Evolutionary conservation across 768 basidiomycete genomes (phyloP).

Genomic region (Rhodotorula sphaerocarpa): DNA sequence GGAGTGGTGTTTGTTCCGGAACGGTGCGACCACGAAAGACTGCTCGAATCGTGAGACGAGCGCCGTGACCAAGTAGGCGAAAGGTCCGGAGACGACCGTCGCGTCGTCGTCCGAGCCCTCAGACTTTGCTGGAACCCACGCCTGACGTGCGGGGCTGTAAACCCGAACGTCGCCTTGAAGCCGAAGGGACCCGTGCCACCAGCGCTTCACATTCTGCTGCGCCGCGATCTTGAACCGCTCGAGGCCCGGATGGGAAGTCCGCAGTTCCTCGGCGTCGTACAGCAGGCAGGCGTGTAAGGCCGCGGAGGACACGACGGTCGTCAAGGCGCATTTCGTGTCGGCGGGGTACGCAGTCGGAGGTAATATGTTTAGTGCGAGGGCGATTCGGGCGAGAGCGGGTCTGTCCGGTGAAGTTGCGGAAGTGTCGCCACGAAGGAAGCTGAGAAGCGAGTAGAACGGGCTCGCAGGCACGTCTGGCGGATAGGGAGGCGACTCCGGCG

Average conservation of each 20-base stretch:
- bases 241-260: constrained; percentile 61
- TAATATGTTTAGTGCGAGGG: constrained; percentile 47
- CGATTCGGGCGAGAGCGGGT: constrained; percentile 41
- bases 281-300: constrained; percentile 77
- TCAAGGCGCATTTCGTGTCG: constrained; percentile 44
- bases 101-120: constrained; percentile 41
- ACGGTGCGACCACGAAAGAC: constrained; percentile 66
- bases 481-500: constrained; percentile 42
- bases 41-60: constrained; percentile 77
- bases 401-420: constrained; percentile 43
- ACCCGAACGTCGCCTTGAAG: constrained; percentile 51
- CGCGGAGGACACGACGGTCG: constrained; percentile 80
- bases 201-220: constrained; percentile 59
- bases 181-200: constrained; percentile 58
- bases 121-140: constrained; percentile 46
- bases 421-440: background rate
- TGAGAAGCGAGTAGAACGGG: constrained; percentile 17
- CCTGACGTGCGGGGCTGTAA: constrained; percentile 53
- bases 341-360: constrained; percentile 35
- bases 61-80: constrained; percentile 74
- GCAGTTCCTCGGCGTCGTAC: constrained; percentile 58
- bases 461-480: background rate
- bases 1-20: constrained; percentile 40
- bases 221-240: constrained; percentile 86
- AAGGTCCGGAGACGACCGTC: constrained; percentile 55